Conservation (phyloP, 495 filamentous ascomycete species). For the Tuber indicum region DNA sequence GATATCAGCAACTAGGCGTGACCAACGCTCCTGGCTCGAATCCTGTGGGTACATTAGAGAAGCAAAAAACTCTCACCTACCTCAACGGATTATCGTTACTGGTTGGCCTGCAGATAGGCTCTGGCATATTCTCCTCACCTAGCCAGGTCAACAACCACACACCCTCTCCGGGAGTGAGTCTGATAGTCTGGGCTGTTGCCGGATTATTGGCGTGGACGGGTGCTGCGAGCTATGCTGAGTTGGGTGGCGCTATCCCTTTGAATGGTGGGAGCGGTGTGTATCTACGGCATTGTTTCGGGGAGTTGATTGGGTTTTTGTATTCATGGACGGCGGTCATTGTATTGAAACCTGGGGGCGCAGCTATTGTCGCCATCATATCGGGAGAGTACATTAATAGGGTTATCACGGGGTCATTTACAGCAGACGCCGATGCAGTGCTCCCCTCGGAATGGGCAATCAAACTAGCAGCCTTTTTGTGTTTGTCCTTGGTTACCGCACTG, state of each 20-base stretch:
- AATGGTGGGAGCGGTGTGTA: slow-evolving; percentile 94
- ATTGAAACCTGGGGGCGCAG: slow-evolving; percentile 83
- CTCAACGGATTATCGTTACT: slow-evolving; percentile 87
- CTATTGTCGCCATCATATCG: slow-evolving; percentile 95
- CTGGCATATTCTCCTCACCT: slow-evolving; percentile 91
- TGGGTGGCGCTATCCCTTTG: slow-evolving; percentile 89
- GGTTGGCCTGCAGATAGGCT: slow-evolving; percentile 91
- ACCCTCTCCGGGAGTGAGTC: slow-evolving; percentile 82
- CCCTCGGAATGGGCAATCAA: slow-evolving; percentile 74
- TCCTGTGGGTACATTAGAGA: slow-evolving; percentile 61
- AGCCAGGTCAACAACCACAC: slow-evolving; percentile 89
- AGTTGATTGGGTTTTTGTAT: slow-evolving; percentile 84
- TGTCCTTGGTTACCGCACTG: slow-evolving; percentile 68
- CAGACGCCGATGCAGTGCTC: slow-evolving; percentile 67
- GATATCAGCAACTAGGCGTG: slow-evolving; percentile 75
- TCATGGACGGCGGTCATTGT: slow-evolving; percentile 94
- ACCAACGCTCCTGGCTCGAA: slow-evolving; percentile 51
- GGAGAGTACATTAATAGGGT: slow-evolving; percentile 92
- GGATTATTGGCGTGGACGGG: slow-evolving; percentile 93
- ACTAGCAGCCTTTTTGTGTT: slow-evolving; percentile 68
- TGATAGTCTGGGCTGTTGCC: slow-evolving; percentile 85
- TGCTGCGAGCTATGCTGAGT: slow-evolving; percentile 89
- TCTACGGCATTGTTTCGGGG: slow-evolving; percentile 90
- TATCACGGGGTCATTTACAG: slow-evolving; percentile 55
- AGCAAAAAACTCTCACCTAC: slow-evolving; percentile 91